These are phyloP conservation scores for Santalum album DNA, from an alignment of 164 flowering plant genomes.

Conservation along the genomic window DNA sequence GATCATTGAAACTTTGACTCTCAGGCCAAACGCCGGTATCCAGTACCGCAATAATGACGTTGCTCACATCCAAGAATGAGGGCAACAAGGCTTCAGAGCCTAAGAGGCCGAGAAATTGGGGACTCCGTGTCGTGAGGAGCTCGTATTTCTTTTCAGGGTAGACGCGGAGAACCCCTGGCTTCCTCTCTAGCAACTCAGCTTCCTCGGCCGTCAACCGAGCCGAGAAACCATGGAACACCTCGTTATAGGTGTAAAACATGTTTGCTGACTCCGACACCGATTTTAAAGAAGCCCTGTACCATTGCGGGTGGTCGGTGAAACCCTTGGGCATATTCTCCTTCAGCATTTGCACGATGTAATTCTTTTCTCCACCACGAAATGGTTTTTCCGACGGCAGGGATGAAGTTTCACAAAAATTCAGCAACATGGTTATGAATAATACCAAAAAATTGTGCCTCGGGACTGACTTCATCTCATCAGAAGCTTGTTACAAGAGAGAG, in stretches of 20 bases:
- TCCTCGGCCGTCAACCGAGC: constrained; percentile 47
- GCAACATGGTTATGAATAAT: constrained; percentile 3
- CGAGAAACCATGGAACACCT: constrained; percentile 67
- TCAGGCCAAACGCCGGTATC: constrained; percentile 96
- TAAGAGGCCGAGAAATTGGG: constrained; percentile 73
- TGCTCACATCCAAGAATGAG: constrained; percentile 11
- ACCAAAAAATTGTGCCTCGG: no score
- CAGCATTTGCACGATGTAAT: constrained; percentile 75
- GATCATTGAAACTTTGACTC: constrained; percentile 52
- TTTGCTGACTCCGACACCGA: constrained; percentile 52
- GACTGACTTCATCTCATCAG: no score
- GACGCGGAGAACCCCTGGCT: constrained; percentile 48
- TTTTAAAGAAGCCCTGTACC: constrained; percentile 63
- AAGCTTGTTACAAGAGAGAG: no score
- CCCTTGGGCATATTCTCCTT: constrained; percentile 46
- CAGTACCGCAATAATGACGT: constrained; percentile 65
- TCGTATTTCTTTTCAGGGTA: constrained; percentile 48
- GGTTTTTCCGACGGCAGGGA: constrained; percentile 8
- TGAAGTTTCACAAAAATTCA: constrained; percentile 11
- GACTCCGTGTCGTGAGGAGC: constrained; percentile 83
- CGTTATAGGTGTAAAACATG: constrained; percentile 58
- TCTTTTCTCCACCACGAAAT: constrained; percentile 23
- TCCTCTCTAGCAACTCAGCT: constrained; percentile 32
- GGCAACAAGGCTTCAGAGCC: constrained; percentile 20
- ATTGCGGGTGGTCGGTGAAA: constrained; percentile 37